Evolutionary conservation across 1,284 basidiomycete species (phyloP).

Genomic region (Violaceomyces palustris): DNA sequence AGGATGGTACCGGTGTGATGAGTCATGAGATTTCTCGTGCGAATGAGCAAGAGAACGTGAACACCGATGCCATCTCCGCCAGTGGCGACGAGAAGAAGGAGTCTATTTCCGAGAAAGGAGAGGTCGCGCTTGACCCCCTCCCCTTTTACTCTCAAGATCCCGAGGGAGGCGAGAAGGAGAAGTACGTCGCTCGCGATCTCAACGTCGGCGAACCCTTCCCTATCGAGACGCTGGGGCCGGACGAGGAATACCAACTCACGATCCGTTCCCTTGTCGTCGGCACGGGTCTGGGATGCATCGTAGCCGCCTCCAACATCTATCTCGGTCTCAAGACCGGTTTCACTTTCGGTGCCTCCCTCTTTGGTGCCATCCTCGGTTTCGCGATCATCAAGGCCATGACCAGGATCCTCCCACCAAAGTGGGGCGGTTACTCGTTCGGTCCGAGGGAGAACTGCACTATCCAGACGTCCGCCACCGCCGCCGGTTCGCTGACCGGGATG

Average conservation of each 20-base stretch:
- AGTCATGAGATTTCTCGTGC: too few relatives aligned
- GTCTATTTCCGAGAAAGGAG: slow-evolving; percentile 18
- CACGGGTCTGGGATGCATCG: slow-evolving; percentile 61
- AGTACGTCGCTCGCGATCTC: slow-evolving; percentile 21
- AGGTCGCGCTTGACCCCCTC: slow-evolving; percentile 12
- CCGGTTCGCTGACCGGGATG: slow-evolving; percentile 57
- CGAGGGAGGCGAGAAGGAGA: slow-evolving; percentile 17
- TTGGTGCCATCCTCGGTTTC: slow-evolving; percentile 65
- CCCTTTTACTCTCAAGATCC: slow-evolving; percentile 25
- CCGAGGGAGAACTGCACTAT: slow-evolving; percentile 63
- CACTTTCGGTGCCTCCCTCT: slow-evolving; percentile 63
- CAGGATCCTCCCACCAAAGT: slow-evolving; percentile 57
- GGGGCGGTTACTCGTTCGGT: slow-evolving; percentile 63
- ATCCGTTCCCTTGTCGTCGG: slow-evolving; percentile 62
- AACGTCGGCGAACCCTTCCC: slow-evolving; percentile 26
- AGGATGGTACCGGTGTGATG: too few relatives aligned
- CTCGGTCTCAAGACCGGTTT: slow-evolving; percentile 66
- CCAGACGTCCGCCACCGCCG: slow-evolving; percentile 42
- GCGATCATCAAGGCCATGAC: slow-evolving; percentile 64
- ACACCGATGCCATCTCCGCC: slow-evolving; percentile 1
- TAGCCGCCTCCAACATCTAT: slow-evolving; percentile 65
- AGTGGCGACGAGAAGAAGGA: slow-evolving; percentile 27
- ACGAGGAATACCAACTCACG: slow-evolving; percentile 27
- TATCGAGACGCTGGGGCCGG: too few relatives aligned
- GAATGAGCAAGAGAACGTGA: too few relatives aligned